These are phyloP conservation scores for Sorghum bicolor DNA, from an alignment of 176 grass and related monocot genomes.

Conservation along the genomic window DNA sequence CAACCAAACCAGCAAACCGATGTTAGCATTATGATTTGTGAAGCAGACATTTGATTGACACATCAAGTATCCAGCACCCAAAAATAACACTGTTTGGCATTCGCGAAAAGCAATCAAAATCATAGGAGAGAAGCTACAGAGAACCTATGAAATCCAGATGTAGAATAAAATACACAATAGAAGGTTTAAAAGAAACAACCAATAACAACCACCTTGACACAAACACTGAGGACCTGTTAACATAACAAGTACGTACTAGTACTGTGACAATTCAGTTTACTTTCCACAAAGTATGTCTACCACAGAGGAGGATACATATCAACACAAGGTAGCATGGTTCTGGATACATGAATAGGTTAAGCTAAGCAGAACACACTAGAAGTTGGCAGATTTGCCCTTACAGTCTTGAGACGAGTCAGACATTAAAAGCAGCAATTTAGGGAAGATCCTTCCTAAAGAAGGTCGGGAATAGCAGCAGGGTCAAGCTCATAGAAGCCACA, in stretches of 20 bases:
- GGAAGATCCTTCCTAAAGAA: background rate
- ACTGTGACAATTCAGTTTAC: background rate
- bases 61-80: too few relatives aligned
- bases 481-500: constrained; percentile 67
- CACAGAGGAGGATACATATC: background rate
- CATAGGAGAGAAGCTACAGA: background rate
- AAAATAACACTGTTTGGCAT: background rate
- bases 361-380: background rate
- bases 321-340: background rate
- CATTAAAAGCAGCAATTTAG: background rate
- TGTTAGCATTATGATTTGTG: background rate
- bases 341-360: background rate
- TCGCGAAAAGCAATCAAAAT: background rate
- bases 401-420: background rate
- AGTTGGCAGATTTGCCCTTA: background rate
- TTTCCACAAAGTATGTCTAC: background rate
- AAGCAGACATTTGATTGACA: background rate
- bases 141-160: background rate
- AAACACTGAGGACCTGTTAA: background rate
- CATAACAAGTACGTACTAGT: background rate
- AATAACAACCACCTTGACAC: background rate
- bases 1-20: background rate
- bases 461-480: constrained; percentile 49
- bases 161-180: background rate
- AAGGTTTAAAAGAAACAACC: background rate